These are phyloP conservation scores for Diplodia intermedia DNA, from an alignment of 2,329 filamentous ascomycete genomes.

Conservation along the genomic window DNA sequence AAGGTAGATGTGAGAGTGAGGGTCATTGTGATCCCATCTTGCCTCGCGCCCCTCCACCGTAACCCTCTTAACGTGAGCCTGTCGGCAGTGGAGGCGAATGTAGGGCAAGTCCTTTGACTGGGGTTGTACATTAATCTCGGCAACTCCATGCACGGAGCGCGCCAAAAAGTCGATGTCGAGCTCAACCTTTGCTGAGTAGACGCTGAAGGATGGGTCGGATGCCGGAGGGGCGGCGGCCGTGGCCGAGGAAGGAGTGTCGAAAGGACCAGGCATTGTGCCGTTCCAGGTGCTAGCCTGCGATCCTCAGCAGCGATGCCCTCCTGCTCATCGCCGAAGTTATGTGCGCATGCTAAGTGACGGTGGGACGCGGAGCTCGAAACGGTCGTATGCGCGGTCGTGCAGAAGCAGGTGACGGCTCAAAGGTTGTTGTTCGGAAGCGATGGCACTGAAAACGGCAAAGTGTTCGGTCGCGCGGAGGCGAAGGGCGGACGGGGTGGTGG, in stretches of 20 bases:
- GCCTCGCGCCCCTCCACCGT: conserved; percentile 52
- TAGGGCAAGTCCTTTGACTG: conserved; percentile 61
- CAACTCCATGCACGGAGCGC: conserved; percentile 76
- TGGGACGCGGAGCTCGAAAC: conserved; percentile 26
- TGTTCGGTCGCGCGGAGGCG: neutral
- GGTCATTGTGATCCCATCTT: conserved; percentile 62
- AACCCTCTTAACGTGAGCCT: conserved; percentile 64
- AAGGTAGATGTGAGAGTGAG: conserved; percentile 70
- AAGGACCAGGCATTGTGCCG: conserved; percentile 35
- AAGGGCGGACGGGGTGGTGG: neutral
- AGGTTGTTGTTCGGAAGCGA: neutral
- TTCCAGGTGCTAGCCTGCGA: conserved; percentile 31
- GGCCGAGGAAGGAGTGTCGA: conserved; percentile 43
- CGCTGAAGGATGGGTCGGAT: conserved; percentile 51
- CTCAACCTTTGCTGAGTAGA: conserved; percentile 86
- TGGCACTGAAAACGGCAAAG: neutral
- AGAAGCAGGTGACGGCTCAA: conserved; percentile 8
- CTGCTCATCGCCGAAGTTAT: conserved; percentile 32
- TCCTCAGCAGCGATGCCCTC: conserved; percentile 23
- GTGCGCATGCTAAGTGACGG: conserved; percentile 30
- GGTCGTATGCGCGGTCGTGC: conserved; percentile 28
- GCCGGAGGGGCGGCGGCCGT: conserved; percentile 19
- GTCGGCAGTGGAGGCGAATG: conserved; percentile 67
- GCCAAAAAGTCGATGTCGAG: conserved; percentile 86
- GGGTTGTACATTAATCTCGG: conserved; percentile 80